Evolutionary conservation across 2,329 filamentous ascomycete species (phyloP).

Genomic region (Cadophora sp.): DNA sequence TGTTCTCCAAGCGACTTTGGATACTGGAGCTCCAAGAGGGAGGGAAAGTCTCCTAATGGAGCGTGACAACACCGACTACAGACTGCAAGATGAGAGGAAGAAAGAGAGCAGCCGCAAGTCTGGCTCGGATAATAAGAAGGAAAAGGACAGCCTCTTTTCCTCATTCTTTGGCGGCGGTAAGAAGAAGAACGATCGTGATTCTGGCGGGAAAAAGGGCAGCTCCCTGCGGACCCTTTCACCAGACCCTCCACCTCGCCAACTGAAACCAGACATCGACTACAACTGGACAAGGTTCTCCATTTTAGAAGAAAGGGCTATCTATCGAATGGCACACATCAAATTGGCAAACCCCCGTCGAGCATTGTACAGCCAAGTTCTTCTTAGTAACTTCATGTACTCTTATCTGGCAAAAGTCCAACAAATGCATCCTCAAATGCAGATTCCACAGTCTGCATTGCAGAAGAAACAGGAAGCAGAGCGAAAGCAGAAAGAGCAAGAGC

Average conservation of each 20-base stretch:
- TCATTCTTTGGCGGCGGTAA: constrained; percentile 91
- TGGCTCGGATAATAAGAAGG: constrained; percentile 78
- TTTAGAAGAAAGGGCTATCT: constrained; percentile 94
- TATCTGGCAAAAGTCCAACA: constrained; percentile 98
- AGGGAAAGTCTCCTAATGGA: constrained; percentile 87
- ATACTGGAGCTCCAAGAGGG: constrained; percentile 65
- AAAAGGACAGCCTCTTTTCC: constrained; percentile 92
- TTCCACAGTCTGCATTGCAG: constrained; percentile 80
- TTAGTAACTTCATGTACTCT: constrained; percentile 99
- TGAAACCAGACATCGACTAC: constrained; percentile 91
- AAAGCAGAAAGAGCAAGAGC: constrained; percentile 51
- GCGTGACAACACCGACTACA: constrained; percentile 73
- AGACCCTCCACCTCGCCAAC: constrained; percentile 74
- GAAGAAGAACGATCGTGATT: constrained; percentile 83
- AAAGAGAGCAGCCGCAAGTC: constrained; percentile 80
- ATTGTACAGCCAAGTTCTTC: constrained; percentile 89
- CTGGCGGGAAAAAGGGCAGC: constrained; percentile 74
- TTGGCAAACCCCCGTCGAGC: constrained; percentile 95
- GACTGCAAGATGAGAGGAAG: constrained; percentile 80
- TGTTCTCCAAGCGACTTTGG: constrained; percentile 86
- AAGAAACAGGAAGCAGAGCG: constrained; percentile 67
- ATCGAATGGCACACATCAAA: constrained; percentile 98
- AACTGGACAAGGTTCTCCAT: constrained; percentile 96
- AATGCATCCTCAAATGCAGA: constrained; percentile 95
- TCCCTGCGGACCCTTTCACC: constrained; percentile 78